phyloP scores from a whole-genome alignment of 2,329 filamentous ascomycete species.

The Dothiorella sarmentorum region DNA sequence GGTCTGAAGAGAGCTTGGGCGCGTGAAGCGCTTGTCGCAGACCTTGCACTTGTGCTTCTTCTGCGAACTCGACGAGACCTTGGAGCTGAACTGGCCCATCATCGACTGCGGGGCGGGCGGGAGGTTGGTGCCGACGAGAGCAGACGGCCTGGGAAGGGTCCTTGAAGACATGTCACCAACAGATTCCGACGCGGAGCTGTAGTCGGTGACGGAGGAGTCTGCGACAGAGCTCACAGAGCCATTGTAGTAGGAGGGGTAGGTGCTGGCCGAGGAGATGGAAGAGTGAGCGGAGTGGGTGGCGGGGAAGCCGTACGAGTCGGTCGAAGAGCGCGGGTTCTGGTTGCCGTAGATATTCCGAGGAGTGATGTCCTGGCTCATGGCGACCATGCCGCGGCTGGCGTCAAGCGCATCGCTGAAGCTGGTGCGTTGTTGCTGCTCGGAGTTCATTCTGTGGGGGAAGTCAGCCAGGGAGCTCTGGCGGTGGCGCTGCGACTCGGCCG shows the following conservation, averaged over 20 bases:
- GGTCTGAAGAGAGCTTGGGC: conserved; percentile 89
- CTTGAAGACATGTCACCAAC: conserved; percentile 77
- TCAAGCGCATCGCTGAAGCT: conserved; percentile 88
- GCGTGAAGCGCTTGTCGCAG: conserved; percentile 94
- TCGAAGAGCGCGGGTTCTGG: conserved; percentile 62
- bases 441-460: conserved; percentile 55
- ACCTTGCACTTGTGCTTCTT: conserved; percentile 99
- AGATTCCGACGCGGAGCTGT: conserved; percentile 83
- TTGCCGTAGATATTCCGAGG: conserved; percentile 84
- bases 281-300: conserved; percentile 80
- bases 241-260: conserved; percentile 79
- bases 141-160: conserved; percentile 76
- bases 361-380: conserved; percentile 88
- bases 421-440: conserved; percentile 57
- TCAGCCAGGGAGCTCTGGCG: conserved; percentile 64
- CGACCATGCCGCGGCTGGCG: conserved; percentile 89
- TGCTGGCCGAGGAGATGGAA: conserved; percentile 79
- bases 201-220: conserved; percentile 83
- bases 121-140: conserved; percentile 58
- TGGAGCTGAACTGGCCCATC: conserved; percentile 98
- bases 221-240: conserved; percentile 74
- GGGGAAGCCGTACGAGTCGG: conserved; percentile 89
- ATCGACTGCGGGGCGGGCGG: conserved; percentile 90
- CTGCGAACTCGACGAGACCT: conserved; percentile 89
- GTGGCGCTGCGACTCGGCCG: conserved; percentile 44